Evolutionary conservation across 2,329 filamentous ascomycete species (phyloP).

Genomic region (Parascedosporium putredinis): DNA sequence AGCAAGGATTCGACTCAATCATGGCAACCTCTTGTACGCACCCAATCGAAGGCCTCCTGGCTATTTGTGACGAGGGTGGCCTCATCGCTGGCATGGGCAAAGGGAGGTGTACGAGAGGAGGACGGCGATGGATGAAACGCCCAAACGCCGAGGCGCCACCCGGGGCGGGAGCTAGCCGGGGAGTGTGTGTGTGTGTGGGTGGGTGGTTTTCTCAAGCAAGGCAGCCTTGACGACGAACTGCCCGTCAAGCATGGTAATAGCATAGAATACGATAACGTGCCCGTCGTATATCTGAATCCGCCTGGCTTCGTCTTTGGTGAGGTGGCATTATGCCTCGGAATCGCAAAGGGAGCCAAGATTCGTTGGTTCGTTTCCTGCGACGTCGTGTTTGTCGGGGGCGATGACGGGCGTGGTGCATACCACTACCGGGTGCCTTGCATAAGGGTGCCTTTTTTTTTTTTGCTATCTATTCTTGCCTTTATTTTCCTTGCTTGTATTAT

Average conservation of each 20-base stretch:
- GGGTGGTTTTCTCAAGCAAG: too few relatives aligned
- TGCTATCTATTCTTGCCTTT: too few relatives aligned
- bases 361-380: not conserved
- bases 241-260: not conserved
- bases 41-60: too few relatives aligned
- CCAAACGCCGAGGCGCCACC: not conserved
- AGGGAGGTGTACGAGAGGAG: too few relatives aligned
- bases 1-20: too few relatives aligned
- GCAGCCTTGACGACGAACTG: not conserved
- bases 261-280: not conserved
- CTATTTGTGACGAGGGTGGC: too few relatives aligned
- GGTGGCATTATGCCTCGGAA: not conserved
- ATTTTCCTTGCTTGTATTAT: too few relatives aligned
- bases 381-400: too few relatives aligned
- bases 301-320: not conserved
- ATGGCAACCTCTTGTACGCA: too few relatives aligned
- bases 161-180: not conserved
- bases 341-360: not conserved
- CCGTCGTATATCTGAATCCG: not conserved
- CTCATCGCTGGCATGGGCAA: not conserved
- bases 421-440: constrained; percentile 5
- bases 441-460: not conserved
- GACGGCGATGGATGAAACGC: not conserved
- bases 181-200: too few relatives aligned
- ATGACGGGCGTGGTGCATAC: not conserved